Conservation (phyloP, 2,329 filamentous ascomycete species). For the Sphaerulina musiva region DNA sequence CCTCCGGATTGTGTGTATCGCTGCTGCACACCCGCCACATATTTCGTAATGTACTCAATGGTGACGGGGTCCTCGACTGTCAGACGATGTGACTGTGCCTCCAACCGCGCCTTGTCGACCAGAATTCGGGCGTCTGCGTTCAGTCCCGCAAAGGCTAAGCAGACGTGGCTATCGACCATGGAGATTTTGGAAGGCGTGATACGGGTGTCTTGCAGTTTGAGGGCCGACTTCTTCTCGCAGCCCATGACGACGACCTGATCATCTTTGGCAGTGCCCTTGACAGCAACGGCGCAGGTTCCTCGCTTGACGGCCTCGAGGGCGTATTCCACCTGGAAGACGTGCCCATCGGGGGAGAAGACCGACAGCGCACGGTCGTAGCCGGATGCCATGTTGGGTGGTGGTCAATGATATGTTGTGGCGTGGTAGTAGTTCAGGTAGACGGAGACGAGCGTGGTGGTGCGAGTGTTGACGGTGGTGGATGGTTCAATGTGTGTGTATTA, state of each 20-base stretch:
- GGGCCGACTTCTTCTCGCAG: slow-evolving; percentile 97
- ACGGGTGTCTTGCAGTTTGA: slow-evolving; percentile 98
- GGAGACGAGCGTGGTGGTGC: background rate
- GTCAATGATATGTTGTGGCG: background rate
- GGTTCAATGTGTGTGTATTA: background rate
- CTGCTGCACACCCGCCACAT: slow-evolving; percentile 95
- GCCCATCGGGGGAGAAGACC: slow-evolving; percentile 97
- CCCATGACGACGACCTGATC: slow-evolving; percentile 75
- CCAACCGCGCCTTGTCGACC: slow-evolving; percentile 93
- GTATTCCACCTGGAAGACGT: slow-evolving; percentile 99
- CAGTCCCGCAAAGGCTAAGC: slow-evolving; percentile 91
- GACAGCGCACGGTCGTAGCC: slow-evolving; percentile 99
- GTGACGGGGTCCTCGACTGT: slow-evolving; percentile 96
- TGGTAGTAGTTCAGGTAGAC: background rate
- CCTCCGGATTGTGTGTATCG: slow-evolving; percentile 98
- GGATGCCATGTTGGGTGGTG: slow-evolving; percentile 61
- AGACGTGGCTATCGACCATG: slow-evolving; percentile 90
- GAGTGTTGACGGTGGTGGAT: background rate
- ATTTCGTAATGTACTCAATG: slow-evolving; percentile 99
- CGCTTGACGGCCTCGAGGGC: slow-evolving; percentile 96
- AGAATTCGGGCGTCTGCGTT: slow-evolving; percentile 98
- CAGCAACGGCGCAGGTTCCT: slow-evolving; percentile 98
- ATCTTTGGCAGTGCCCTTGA: slow-evolving; percentile 71
- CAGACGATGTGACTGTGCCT: slow-evolving; percentile 93
- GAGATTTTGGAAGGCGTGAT: slow-evolving; percentile 99